Conservation (phyloP, 805 yeast genomes). For the Yamadazyma tumulicola region DNA sequence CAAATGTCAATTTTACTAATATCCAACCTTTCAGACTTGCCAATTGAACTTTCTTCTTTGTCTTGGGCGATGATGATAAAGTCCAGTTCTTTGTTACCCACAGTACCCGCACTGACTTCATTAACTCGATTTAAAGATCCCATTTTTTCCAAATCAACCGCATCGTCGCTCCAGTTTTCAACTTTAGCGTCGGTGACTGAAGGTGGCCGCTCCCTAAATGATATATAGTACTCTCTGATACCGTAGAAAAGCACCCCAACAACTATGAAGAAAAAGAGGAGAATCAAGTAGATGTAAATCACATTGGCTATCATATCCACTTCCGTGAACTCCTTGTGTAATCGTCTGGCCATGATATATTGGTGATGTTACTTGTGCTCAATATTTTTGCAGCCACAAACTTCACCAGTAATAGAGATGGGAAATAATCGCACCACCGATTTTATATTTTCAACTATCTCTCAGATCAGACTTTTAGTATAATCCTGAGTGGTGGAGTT, state of each 20-base stretch:
- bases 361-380: too few species aligned
- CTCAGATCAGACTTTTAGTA: too few species aligned
- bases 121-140: slow-evolving; percentile 7
- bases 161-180: slow-evolving; percentile 4
- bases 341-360: too few species aligned
- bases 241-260: slow-evolving; percentile 21
- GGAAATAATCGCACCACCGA: too few species aligned
- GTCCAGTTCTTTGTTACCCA: neutral
- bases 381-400: neutral
- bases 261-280: slow-evolving; percentile 19
- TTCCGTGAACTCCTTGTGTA: slow-evolving; percentile 7
- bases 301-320: slow-evolving; percentile 23
- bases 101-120: too few species aligned
- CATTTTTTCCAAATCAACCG: slow-evolving; percentile 8
- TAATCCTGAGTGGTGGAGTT: too few species aligned
- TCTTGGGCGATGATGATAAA: neutral
- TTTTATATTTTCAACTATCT: too few species aligned
- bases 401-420: too few species aligned
- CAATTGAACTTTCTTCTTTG: neutral
- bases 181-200: slow-evolving; percentile 8
- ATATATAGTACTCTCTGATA: slow-evolving; percentile 19
- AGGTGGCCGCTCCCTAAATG: slow-evolving; percentile 8
- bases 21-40: neutral
- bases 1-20: slow-evolving; percentile 1
- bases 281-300: slow-evolving; percentile 21